Conservation (phyloP, 2,329 filamentous ascomycete species). For the Calonectria honghensis region DNA sequence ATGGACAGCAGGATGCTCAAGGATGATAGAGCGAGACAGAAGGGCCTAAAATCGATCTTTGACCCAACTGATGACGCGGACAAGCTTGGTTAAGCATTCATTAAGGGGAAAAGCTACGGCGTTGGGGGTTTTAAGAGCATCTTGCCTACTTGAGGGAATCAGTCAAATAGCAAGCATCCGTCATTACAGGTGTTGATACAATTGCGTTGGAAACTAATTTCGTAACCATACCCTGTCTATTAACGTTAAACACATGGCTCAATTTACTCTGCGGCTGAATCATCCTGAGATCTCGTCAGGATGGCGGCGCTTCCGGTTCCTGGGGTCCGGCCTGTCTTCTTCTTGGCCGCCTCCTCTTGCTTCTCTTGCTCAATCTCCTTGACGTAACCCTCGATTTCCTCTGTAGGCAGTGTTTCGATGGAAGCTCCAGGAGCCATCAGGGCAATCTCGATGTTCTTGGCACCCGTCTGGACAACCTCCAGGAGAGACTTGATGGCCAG, state of each 20-base stretch:
- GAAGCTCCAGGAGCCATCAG: conserved; percentile 95
- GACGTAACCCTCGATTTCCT: conserved; percentile 97
- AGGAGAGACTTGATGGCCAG: conserved; percentile 98
- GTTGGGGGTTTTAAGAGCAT: conserved; percentile 55
- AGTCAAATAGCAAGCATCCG: conserved; percentile 50
- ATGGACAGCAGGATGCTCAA: conserved; percentile 93
- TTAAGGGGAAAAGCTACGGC: conserved; percentile 51
- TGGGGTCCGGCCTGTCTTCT: conserved; percentile 88
- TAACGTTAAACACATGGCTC: conserved; percentile 43
- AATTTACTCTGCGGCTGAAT: conserved; percentile 62
- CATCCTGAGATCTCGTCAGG: conserved; percentile 76
- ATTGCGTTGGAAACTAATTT: conserved; percentile 56
- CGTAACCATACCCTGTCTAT: conserved; percentile 55
- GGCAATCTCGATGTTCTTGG: conserved; percentile 99
- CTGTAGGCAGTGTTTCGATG: conserved; percentile 94
- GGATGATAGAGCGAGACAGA: conserved; percentile 84
- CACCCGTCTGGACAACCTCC: conserved; percentile 98
- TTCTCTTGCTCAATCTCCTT: conserved; percentile 99
- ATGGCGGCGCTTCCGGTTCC: conserved; percentile 83
- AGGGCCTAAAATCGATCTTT: conserved; percentile 79
- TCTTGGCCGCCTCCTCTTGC: conserved; percentile 98
- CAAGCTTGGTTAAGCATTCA: conserved; percentile 78
- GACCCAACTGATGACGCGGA: conserved; percentile 85
- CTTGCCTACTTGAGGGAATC: conserved; percentile 48
- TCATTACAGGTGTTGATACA: conserved; percentile 63